phyloP scores from a whole-genome alignment of 106 monocot species.

The Dendrobium catenatum region DNA sequence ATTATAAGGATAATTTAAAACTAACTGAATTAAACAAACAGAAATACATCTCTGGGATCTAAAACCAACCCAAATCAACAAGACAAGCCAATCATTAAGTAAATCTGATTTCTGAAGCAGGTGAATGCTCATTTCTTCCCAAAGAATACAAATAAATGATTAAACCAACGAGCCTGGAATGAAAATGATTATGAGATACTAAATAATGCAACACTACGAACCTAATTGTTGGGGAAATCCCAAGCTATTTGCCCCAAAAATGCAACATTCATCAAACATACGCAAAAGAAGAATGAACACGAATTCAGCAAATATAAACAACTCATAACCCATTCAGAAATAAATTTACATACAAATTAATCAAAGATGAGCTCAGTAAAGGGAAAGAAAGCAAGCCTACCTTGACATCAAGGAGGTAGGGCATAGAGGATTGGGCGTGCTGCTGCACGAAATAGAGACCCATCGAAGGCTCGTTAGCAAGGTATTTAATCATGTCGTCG shows the following conservation, averaged over 20 bases:
- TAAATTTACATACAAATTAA: background rate
- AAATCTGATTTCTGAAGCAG: background rate
- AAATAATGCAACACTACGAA: too few species aligned
- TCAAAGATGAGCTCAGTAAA: background rate
- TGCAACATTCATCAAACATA: background rate
- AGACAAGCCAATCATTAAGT: too few species aligned
- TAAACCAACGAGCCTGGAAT: background rate
- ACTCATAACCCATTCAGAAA: background rate
- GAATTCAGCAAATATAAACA: background rate
- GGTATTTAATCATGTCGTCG: slow-evolving; percentile 84
- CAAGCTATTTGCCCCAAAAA: background rate
- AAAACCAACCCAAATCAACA: too few species aligned
- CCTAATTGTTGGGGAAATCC: background rate
- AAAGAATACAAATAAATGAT: background rate
- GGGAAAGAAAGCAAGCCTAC: slow-evolving; percentile 15
- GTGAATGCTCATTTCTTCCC: background rate
- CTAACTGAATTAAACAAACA: too few species aligned
- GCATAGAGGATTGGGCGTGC: slow-evolving; percentile 70
- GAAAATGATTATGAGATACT: background rate
- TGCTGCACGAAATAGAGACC: slow-evolving; percentile 88
- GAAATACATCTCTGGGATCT: too few species aligned
- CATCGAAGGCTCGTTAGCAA: slow-evolving; percentile 87
- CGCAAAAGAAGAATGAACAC: background rate
- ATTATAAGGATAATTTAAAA: too few species aligned
- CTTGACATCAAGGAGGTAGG: slow-evolving; percentile 54